Evolutionary conservation across 176 grass and related monocot species (phyloP).

Genomic region (Eleusine indica): DNA sequence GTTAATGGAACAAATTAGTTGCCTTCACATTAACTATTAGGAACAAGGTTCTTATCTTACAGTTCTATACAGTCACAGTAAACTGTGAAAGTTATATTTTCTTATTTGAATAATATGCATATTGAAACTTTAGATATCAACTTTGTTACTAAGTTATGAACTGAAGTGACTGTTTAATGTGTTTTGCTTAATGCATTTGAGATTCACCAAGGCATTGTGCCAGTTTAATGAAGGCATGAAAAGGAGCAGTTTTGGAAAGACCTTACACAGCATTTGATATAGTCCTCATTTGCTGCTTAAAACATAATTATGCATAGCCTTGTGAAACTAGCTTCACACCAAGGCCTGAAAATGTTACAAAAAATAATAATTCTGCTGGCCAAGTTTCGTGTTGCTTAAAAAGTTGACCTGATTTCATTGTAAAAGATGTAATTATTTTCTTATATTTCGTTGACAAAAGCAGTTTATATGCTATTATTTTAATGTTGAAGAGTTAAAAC

Average conservation of each 20-base stretch:
- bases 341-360: not conserved
- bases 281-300: not conserved
- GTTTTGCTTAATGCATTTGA: conserved; percentile 30
- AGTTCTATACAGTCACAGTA: conserved; percentile 1
- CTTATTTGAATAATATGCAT: not conserved
- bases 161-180: not conserved
- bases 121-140: not conserved
- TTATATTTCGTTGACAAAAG: not conserved
- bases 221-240: conserved; percentile 4
- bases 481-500: not conserved
- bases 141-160: not conserved
- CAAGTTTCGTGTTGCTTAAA: not conserved
- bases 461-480: not conserved
- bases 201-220: not conserved
- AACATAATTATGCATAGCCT: not conserved
- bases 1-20: not conserved
- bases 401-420: not conserved
- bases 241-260: not conserved
- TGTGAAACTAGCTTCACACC: not conserved
- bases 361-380: not conserved
- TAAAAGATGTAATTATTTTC: not conserved
- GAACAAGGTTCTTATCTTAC: not conserved
- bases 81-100: not conserved
- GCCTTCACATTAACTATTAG: not conserved
- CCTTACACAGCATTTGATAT: not conserved